Evolutionary conservation across 2,329 filamentous ascomycete genomes (phyloP).

Genomic region (Eurotiales sp.): DNA sequence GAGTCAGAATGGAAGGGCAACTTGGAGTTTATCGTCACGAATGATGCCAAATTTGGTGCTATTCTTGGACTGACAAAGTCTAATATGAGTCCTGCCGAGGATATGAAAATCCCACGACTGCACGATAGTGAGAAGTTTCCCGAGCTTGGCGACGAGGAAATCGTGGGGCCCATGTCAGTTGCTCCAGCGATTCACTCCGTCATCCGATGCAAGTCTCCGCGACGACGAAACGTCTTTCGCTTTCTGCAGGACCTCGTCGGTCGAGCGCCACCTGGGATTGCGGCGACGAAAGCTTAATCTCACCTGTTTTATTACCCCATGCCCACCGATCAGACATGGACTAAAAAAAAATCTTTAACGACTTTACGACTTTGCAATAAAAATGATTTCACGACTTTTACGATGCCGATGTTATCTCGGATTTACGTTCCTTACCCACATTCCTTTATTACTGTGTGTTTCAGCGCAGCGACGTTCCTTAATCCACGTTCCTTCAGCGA

Average conservation of each 20-base stretch:
- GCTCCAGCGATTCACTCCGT: constrained; percentile 42
- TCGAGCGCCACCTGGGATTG: constrained; percentile 16
- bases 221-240: constrained; percentile 42
- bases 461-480: constrained; percentile 8
- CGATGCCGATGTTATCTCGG: constrained; percentile 9
- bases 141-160: constrained; percentile 81
- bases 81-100: constrained; percentile 47
- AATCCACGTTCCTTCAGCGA: constrained; percentile 8
- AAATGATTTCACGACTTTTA: constrained; percentile 8
- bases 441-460: background rate
- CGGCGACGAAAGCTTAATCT: constrained; percentile 9
- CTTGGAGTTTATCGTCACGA: constrained; percentile 62
- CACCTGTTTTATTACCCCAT: background rate
- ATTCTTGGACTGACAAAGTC: constrained; percentile 37
- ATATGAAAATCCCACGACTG: constrained; percentile 42
- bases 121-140: constrained; percentile 74
- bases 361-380: constrained; percentile 10
- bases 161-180: constrained; percentile 83
- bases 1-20: constrained; percentile 70
- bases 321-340: constrained; percentile 2
- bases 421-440: constrained; percentile 12
- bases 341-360: constrained; percentile 5
- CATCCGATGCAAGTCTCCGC: constrained; percentile 36
- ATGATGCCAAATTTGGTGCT: constrained; percentile 37
- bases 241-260: constrained; percentile 42